Base-by-base conservation (phyloP, 352 stramenopile genomes). In the Pythium dissimile region DNA sequence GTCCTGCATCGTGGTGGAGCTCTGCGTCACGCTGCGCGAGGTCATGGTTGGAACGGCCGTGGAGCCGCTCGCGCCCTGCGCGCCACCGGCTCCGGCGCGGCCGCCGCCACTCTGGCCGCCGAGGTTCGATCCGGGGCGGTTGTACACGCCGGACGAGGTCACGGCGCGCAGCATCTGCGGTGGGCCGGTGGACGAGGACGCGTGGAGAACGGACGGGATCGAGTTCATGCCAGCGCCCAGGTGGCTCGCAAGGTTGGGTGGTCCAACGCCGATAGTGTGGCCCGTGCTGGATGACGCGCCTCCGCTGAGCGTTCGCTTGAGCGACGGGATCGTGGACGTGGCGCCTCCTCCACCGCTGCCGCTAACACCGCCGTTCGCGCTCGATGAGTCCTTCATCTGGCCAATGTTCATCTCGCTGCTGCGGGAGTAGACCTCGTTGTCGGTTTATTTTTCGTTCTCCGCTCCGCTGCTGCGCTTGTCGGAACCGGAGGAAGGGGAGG, bases 161-260 rank as follows among this genome's bases (percentile, higher is more conserved):
- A 92, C 85, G 15, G 85, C 83, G 42, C 85, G 83, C 64, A 90
- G 62, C 67, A 95, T 95, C 62, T 92, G 84, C 34, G 85, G 85
- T 20, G 85, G 85, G 37, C 82, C 84, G 46, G 83, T 89, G 71
- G 62, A 72, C 28, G 80, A 56, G 41, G 68, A 74, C 21, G 82
- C 77, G 66, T 94, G 82, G 24, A 92, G 67, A 32, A 91, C 79
- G 8, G 82, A 90, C 41, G 84, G 80, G 63, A 92, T 92, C 30
- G 79, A 80, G 68, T 86, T 91, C 58, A 86, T 83, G 49, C 77
- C 80, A 27, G 76, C 75, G 42, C 78, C 76, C 48, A 89, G 43
- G 45, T 89, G 79, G 51, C 63, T 74, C 28, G 67, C 59, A 34
- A 85, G 63, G 20, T 65, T 63, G 0, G 62, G 61, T 30, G 60